Evolutionary conservation across 257 asterid genomes (phyloP), one percentile per base, ranked within the genome.

Genomic region (Mentha longifolia): DNA sequence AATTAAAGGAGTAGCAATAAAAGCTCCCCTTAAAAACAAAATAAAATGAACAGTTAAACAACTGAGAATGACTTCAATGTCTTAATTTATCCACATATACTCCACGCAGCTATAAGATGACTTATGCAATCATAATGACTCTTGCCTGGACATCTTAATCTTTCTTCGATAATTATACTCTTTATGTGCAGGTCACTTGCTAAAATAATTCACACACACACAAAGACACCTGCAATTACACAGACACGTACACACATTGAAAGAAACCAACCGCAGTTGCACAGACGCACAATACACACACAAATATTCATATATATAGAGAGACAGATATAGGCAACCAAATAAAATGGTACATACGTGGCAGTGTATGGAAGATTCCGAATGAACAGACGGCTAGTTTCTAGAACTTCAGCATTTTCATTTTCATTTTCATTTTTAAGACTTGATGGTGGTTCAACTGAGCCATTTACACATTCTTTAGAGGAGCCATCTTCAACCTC

Each of bases 341-440:
- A 14, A 41, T 73, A 63, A 64, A 28, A n/a, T 0, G 65, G 42
- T 58, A 65, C 85, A 49, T 88, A 94, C 99, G 92, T 88, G 71
- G 97, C 81, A 63, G 92, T 78, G 85, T 87, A 94, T 3, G 99
- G 93, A 70, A 94, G 89, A 76, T 91, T 94, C 62, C 92, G 95
- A 74, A 94, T 74, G 85, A 89, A 91, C 39, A 94, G 85, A 51
- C 98, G 95, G 42, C 87, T 87, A 50, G 87, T 73, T 65, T 88
- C 90, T 35, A 91, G 71, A 80, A 78, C 71, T 63, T 77, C 92
- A 65, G 80, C 84, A 49, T 61, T 2, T 28, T 28, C 31, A 49
- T 61, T 2, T 28, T 28, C 31, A 49, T 61, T 69, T 74, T 83
- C 76, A 47, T 75, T 85, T 68, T 80, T 60, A 59, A 66, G 74